A percentile compares a stretch with the other conserved stretches of the same genome.
Evolutionary conservation across 1,284 basidiomycete species (phyloP).

Genomic region (Calocybe gambosa): DNA sequence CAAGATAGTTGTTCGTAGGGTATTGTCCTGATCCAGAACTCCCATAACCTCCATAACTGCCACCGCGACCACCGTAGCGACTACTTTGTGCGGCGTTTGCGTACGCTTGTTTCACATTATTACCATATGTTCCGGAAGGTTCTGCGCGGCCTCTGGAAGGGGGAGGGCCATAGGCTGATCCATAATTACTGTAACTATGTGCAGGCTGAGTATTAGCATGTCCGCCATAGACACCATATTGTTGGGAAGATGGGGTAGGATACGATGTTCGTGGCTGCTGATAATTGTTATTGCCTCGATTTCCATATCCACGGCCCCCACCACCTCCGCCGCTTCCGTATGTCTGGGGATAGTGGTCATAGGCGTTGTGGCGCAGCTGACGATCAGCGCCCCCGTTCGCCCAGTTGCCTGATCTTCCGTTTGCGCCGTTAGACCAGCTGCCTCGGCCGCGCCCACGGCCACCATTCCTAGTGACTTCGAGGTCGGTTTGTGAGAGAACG

Average conservation of each 20-base stretch:
- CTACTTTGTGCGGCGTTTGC: conserved; percentile 11
- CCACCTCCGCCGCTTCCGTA: conserved; percentile 17
- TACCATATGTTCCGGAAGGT: conserved; percentile 17
- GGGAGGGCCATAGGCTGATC: conserved; percentile 14
- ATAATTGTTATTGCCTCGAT: conserved; percentile 25
- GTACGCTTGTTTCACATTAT: conserved; percentile 14
- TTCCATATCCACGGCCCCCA: conserved; percentile 25
- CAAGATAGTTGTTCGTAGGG: conserved; percentile 12
- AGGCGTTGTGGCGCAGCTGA: conserved; percentile 17
- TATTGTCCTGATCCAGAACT: conserved; percentile 19
- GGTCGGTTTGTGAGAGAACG: conserved; percentile 67
- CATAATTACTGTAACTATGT: conserved; percentile 18
- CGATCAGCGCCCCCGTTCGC: conserved; percentile 19
- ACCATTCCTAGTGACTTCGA: conserved; percentile 51
- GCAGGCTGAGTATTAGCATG: conserved; percentile 18
- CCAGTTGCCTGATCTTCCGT: conserved; percentile 21
- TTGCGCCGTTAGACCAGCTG: conserved; percentile 27
- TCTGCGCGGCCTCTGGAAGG: conserved; percentile 12
- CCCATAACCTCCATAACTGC: conserved; percentile 20
- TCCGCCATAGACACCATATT: conserved; percentile 25
- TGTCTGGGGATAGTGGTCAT: conserved; percentile 17
- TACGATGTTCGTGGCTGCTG: conserved; percentile 27
- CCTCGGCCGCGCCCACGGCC: conserved; percentile 48
- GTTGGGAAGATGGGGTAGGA: conserved; percentile 19
- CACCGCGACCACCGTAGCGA: conserved; percentile 25